Percentiles rank a stretch among this genome's conserved stretches.
phyloP scores from a whole-genome alignment of 306 rosid genomes.

The Citrullus amarus region DNA sequence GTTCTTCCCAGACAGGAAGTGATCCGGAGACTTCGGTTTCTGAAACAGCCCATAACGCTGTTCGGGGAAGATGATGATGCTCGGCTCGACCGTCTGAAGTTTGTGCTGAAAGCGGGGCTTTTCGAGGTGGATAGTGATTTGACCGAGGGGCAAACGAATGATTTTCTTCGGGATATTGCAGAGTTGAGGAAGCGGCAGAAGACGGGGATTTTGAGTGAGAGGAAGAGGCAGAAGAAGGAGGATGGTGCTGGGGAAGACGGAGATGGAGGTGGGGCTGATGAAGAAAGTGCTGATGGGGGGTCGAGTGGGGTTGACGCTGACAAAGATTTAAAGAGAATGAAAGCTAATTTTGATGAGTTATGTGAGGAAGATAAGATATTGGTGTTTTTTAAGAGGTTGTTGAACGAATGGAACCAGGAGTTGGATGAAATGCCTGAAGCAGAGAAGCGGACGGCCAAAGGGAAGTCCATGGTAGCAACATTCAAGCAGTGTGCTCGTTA shows the following conservation, averaged over 20 bases:
- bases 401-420: constrained; percentile 97
- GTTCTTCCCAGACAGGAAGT: constrained; percentile 82
- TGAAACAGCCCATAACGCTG: constrained; percentile 83
- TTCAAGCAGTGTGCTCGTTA: constrained; percentile 96
- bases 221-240: constrained; percentile 66
- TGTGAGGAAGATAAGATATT: constrained; percentile 82
- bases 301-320: constrained; percentile 62
- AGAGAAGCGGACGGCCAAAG: constrained; percentile 83
- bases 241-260: constrained; percentile 62
- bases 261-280: constrained; percentile 64
- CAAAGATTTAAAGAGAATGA: constrained; percentile 73
- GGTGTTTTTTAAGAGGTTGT: constrained; percentile 75
- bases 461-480: constrained; percentile 92
- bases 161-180: constrained; percentile 79
- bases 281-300: constrained; percentile 62
- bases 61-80: constrained; percentile 90
- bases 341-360: constrained; percentile 71
- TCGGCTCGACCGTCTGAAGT: constrained; percentile 70
- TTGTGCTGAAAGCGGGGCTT: constrained; percentile 65
- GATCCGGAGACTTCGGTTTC: constrained; percentile 77
- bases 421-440: constrained; percentile 64
- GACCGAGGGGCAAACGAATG: constrained; percentile 97
- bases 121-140: constrained; percentile 93
- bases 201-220: constrained; percentile 72
- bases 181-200: constrained; percentile 95